phyloP scores from a whole-genome alignment of 176 grass and related monocot genomes.

The Eremochloa ophiuroides region DNA sequence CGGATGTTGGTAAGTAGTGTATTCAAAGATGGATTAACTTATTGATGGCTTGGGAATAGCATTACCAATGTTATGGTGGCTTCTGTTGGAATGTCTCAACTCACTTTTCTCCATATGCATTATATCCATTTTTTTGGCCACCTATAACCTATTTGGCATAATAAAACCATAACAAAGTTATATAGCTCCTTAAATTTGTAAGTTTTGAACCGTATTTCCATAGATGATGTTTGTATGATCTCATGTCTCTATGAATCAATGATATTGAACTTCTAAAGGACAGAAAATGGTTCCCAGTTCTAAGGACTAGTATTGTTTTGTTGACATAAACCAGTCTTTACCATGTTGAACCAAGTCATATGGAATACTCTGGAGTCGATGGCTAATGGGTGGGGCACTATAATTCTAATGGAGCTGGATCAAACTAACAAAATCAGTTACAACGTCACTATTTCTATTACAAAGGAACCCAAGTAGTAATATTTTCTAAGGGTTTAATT shows the following conservation, averaged over 20 bases:
- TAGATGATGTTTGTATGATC: neutral
- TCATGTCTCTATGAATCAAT: slow-evolving; percentile 16
- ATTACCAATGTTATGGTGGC: slow-evolving; percentile 2
- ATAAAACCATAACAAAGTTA: neutral
- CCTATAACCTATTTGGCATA: neutral
- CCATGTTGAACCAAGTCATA: neutral
- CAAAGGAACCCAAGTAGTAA: slow-evolving; percentile 13
- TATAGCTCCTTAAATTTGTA: neutral
- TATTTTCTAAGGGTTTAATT: slow-evolving; percentile 18
- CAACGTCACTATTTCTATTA: neutral
- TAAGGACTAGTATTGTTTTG: slow-evolving; percentile 4
- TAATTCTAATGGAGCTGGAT: neutral
- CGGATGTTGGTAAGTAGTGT: slow-evolving; percentile 73
- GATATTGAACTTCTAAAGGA: neutral
- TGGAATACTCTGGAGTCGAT: neutral
- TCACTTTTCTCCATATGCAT: neutral
- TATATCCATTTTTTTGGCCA: neutral
- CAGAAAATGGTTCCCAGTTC: neutral
- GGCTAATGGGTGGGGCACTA: neutral
- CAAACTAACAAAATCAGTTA: neutral
- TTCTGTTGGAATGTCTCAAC: neutral
- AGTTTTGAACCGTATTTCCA: neutral
- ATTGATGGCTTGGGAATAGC: neutral
- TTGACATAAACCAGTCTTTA: slow-evolving; percentile 3
- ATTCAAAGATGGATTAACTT: slow-evolving; percentile 8